Evolutionary conservation across 2,329 filamentous ascomycete genomes (phyloP).

Genomic region (Pleomassaria siparia): DNA sequence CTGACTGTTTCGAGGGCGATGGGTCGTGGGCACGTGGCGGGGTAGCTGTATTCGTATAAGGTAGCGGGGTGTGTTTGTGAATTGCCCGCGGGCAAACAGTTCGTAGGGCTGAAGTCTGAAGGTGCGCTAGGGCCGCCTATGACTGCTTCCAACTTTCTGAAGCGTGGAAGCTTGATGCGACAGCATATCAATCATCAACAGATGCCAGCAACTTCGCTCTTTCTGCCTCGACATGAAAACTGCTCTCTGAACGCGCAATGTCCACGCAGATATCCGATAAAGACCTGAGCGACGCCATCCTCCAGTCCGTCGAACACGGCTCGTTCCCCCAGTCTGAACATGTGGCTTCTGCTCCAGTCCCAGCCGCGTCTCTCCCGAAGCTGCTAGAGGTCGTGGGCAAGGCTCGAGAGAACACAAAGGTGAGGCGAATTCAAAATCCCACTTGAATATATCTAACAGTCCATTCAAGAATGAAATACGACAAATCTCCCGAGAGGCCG

Average conservation of each 20-base stretch:
- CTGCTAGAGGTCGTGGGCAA: slow-evolving; percentile 55
- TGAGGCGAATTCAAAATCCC: slow-evolving; percentile 23
- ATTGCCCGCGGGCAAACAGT: background rate
- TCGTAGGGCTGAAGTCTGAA: background rate
- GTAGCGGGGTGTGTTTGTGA: background rate
- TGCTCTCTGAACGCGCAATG: slow-evolving; percentile 21
- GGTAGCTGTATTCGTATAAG: background rate
- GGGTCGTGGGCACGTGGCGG: too few species aligned
- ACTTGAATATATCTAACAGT: slow-evolving; percentile 4
- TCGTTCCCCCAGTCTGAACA: slow-evolving; percentile 59
- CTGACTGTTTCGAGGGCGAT: background rate
- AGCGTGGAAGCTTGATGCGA: background rate
- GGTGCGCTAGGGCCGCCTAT: background rate
- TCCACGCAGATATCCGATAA: slow-evolving; percentile 31
- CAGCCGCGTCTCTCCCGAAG: slow-evolving; percentile 50
- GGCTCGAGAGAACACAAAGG: slow-evolving; percentile 57
- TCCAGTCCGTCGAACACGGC: slow-evolving; percentile 63
- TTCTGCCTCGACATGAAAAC: slow-evolving; percentile 6
- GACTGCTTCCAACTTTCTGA: background rate
- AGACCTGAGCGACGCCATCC: slow-evolving; percentile 60
- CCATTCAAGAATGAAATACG: slow-evolving; percentile 67
- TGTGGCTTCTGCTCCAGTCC: slow-evolving; percentile 56
- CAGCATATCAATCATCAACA: background rate
- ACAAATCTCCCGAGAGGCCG: slow-evolving; percentile 72
- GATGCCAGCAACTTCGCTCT: background rate